These are phyloP conservation scores for Purpureocillium lavendulum DNA, from an alignment of 2,329 filamentous ascomycete species.

Conservation along the genomic window DNA sequence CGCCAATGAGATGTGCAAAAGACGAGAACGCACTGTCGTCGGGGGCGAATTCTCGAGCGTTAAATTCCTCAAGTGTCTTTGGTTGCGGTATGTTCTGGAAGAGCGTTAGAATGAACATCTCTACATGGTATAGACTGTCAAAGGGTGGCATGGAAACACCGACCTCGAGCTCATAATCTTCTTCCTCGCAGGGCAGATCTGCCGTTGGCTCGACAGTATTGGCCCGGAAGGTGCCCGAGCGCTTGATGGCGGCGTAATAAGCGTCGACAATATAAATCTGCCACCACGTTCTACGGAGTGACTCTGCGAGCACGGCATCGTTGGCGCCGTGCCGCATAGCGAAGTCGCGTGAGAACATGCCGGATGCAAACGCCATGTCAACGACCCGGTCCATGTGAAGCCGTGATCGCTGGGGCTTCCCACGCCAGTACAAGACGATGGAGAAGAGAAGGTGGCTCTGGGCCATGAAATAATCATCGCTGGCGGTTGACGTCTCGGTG, in stretches of 20 bases:
- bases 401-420: conserved; percentile 14
- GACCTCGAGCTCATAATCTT: conserved; percentile 37
- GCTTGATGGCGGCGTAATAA: conserved; percentile 22
- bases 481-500: neutral
- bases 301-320: conserved; percentile 44
- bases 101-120: too few species aligned
- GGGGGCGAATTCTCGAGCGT: conserved; percentile 49
- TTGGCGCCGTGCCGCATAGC: conserved; percentile 30
- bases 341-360: too few species aligned
- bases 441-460: conserved; percentile 28
- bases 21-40: conserved; percentile 52
- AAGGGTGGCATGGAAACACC: conserved; percentile 5
- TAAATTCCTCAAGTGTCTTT: conserved; percentile 50
- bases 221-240: conserved; percentile 16
- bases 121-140: too few species aligned
- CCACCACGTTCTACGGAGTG: conserved; percentile 66
- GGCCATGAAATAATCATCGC: conserved; percentile 19
- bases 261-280: conserved; percentile 56
- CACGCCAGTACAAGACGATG: conserved; percentile 24
- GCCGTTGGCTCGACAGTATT: conserved; percentile 41
- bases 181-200: conserved; percentile 56
- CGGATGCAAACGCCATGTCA: too few species aligned
- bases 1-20: conserved; percentile 57
- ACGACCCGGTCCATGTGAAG: conserved; percentile 26
- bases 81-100: conserved; percentile 29